Evolutionary conservation across 2,329 filamentous ascomycete genomes (phyloP).

Genomic region (Aspergillus glaucus): DNA sequence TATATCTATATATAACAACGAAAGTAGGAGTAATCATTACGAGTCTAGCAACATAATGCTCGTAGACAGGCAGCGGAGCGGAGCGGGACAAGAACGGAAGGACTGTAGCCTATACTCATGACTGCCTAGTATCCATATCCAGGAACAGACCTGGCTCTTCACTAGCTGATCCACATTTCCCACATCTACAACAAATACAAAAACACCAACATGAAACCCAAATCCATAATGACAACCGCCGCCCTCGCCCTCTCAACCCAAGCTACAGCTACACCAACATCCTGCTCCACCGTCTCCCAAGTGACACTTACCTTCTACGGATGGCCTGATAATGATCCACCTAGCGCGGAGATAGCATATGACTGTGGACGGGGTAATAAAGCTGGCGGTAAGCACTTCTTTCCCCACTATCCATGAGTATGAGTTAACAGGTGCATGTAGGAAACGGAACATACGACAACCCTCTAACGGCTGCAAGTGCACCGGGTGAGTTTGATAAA

Average conservation of each 20-base stretch:
- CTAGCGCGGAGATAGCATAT: slow-evolving; percentile 3
- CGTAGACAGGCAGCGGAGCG: no score
- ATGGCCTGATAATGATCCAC: slow-evolving; percentile 7
- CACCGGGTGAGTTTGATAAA: slow-evolving; percentile 6
- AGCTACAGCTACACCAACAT: background rate
- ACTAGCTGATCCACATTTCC: no score
- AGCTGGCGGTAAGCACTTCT: slow-evolving; percentile 1
- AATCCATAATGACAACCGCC: background rate
- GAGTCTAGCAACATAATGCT: no score
- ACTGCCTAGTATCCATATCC: no score
- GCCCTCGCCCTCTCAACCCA: background rate
- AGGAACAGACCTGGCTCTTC: no score
- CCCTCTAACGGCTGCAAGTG: slow-evolving; percentile 9
- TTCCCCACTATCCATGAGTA: background rate
- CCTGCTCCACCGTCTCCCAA: background rate
- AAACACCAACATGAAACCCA: no score
- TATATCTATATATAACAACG: no score
- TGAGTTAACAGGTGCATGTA: background rate
- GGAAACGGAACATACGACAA: slow-evolving; percentile 6
- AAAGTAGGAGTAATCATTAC: no score
- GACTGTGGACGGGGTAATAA: slow-evolving; percentile 6
- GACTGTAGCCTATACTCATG: no score
- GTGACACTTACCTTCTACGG: slow-evolving; percentile 6
- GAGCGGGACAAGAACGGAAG: no score
- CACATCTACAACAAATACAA: no score